Evolutionary conservation across 2,329 filamentous ascomycete genomes (phyloP).

Genomic region (Trichoderma sp.): DNA sequence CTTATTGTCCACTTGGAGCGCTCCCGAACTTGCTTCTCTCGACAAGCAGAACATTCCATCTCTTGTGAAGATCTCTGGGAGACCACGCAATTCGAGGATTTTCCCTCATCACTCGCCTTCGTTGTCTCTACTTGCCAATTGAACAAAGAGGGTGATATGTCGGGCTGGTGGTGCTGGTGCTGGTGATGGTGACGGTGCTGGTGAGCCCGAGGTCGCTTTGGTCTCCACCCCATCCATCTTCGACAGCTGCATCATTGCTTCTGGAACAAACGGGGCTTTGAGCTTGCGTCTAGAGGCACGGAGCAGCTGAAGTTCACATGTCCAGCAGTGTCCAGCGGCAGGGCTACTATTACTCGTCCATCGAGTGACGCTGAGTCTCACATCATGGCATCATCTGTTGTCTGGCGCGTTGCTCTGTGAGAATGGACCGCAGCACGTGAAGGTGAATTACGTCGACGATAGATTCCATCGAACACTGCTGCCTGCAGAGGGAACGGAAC

Average conservation of each 20-base stretch:
- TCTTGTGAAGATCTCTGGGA: background rate
- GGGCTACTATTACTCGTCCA: slow-evolving; percentile 5
- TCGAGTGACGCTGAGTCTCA: slow-evolving; percentile 18
- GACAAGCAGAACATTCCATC: background rate
- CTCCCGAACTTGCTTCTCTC: slow-evolving; percentile 14
- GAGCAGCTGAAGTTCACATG: background rate
- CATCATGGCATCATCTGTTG: slow-evolving; percentile 9
- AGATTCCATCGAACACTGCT: too few species aligned
- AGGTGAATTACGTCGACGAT: background rate
- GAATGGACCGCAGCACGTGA: background rate
- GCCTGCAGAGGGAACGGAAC: too few species aligned
- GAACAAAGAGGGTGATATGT: background rate
- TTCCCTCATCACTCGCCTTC: background rate
- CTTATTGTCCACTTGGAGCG: slow-evolving; percentile 19
- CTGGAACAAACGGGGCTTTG: slow-evolving; percentile 5
- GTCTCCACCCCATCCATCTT: background rate
- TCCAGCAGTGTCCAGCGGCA: background rate
- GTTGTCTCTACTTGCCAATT: background rate
- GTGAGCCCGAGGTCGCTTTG: background rate
- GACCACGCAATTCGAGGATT: background rate
- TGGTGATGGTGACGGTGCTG: background rate
- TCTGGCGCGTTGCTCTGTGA: background rate
- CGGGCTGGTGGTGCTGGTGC: background rate
- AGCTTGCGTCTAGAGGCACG: background rate
- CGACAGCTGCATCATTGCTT: slow-evolving; percentile 11